Percentiles rank a stretch among this genome's conserved stretches.
Conservation (phyloP, 2,329 filamentous ascomycete genomes). For the Alternaria hordeiaustralica region DNA sequence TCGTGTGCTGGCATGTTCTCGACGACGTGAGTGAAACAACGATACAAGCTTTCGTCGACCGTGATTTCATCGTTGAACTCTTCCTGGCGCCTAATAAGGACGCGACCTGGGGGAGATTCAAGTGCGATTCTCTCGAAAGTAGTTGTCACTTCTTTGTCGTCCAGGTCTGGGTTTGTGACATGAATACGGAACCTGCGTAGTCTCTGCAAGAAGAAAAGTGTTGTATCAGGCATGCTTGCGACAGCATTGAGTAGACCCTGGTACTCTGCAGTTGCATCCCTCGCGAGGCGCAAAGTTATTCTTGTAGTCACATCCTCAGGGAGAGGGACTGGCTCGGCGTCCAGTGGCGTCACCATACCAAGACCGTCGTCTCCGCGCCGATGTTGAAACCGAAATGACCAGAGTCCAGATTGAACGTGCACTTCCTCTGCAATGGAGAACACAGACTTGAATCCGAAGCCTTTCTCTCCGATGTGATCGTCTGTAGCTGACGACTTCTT, state of each 20-base stretch:
- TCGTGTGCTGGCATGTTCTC: conserved; percentile 16
- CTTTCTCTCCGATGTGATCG: conserved; percentile 47
- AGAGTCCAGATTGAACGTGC: conserved; percentile 50
- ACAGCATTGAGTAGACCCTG: conserved; percentile 9
- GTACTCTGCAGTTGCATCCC: conserved; percentile 3
- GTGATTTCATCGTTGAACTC: not conserved
- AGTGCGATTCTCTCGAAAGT: not conserved
- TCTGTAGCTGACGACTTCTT: conserved; percentile 32
- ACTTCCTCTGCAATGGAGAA: conserved; percentile 46
- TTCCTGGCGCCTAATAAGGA: not conserved
- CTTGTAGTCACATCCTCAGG: conserved; percentile 20
- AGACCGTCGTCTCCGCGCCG: conserved; percentile 52
- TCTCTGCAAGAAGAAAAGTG: conserved; percentile 19
- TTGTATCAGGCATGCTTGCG: conserved; percentile 17
- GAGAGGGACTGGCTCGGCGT: conserved; percentile 17
- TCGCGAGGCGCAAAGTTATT: conserved; percentile 18
- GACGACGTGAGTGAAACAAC: not conserved
- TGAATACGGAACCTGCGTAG: conserved; percentile 9
- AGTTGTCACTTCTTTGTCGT: not conserved
- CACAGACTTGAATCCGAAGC: conserved; percentile 48
- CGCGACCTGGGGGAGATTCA: not conserved
- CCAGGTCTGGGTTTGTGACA: not conserved
- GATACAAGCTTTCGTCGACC: not conserved
- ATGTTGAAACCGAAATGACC: conserved; percentile 49
- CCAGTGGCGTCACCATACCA: conserved; percentile 59